A percentile compares a stretch with the other conserved stretches of the same genome.
These are phyloP conservation scores for Polychaeton citri DNA, from an alignment of 2,329 filamentous ascomycete genomes.

Conservation along the genomic window DNA sequence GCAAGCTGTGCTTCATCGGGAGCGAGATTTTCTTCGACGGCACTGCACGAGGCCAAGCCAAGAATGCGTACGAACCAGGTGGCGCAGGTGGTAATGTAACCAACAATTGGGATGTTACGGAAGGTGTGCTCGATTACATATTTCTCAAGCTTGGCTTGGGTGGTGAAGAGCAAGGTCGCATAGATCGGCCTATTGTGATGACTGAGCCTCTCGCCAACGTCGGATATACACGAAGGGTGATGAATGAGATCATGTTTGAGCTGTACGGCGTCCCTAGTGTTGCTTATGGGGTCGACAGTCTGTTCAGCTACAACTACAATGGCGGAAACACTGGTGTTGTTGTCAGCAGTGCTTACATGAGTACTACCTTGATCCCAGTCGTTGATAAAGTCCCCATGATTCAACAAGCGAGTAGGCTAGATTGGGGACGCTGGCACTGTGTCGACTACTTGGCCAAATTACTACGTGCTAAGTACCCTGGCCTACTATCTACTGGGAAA, in stretches of 20 bases:
- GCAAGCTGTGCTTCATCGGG: slow-evolving; percentile 84
- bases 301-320: slow-evolving; percentile 93
- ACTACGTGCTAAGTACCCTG: slow-evolving; percentile 79
- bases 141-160: slow-evolving; percentile 61
- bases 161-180: slow-evolving; percentile 56
- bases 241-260: slow-evolving; percentile 96
- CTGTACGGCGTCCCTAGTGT: slow-evolving; percentile 84
- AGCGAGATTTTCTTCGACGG: slow-evolving; percentile 91
- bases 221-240: slow-evolving; percentile 63
- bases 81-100: slow-evolving; percentile 78
- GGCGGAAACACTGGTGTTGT: slow-evolving; percentile 76
- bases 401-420: slow-evolving; percentile 72
- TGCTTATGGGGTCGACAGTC: slow-evolving; percentile 87
- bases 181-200: slow-evolving; percentile 84
- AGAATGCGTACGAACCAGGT: slow-evolving; percentile 80
- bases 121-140: slow-evolving; percentile 83
- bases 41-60: slow-evolving; percentile 77
- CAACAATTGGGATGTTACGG: slow-evolving; percentile 96
- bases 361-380: slow-evolving; percentile 90
- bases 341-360: slow-evolving; percentile 81
- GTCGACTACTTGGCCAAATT: slow-evolving; percentile 87
- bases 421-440: slow-evolving; percentile 86
- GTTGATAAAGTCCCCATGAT: slow-evolving; percentile 75
- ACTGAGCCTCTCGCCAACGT: slow-evolving; percentile 90
- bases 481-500: slow-evolving; percentile 54